Base-by-base conservation (phyloP, 2,329 filamentous ascomycete species). In the Fusarium sp. region DNA sequence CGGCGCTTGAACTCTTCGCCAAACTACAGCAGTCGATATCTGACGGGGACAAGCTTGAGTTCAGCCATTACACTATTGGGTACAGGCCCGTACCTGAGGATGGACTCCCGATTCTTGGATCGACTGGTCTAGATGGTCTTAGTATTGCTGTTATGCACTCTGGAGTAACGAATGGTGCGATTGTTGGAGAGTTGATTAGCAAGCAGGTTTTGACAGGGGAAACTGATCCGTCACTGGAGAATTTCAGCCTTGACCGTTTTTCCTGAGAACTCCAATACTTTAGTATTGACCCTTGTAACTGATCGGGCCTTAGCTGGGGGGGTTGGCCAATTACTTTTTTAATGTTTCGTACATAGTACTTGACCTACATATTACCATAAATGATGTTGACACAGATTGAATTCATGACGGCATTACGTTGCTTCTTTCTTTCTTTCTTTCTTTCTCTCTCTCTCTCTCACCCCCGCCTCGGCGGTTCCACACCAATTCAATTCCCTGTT, bases 91-190 rank as follows among this genome's bases (percentile, higher is more conserved):
- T 46, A 1, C 58, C 58, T 0, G 56, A 50, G n/a, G 58, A 61
- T 36, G 41, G 32, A 10, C 24, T 60, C 7, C 56, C 58, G 22
- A 56, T 61, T 45, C 38, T 61, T 43, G 56, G 58, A 36, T 26
- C 39, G 13, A 50, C 58, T 3, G 56, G 56, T 2, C 2, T 61
- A 2, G 41, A 44, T 22, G 56, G 40, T 3, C 22, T 61, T 2
- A 51, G n/a, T 15, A 6, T 61, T 11, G 58, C 56, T 35, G 58
- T 51, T 10, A 61, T 61, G 56, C 58, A 61, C 29, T 61, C 58
- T 40, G 56, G 58, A 2, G 58, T 61, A 3, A 61, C 56, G 6
- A 61, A 61, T 39, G 50, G 44, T 7, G 58, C 58, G 4, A 39
- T 61, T 6, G 58, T 61, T 1, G 56, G 58, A 12, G 31, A 60